Percentiles rank a stretch among this genome's conserved stretches.
Evolutionary conservation across 305 asterid species (phyloP).

Genomic region (Nicotiana rustica): DNA sequence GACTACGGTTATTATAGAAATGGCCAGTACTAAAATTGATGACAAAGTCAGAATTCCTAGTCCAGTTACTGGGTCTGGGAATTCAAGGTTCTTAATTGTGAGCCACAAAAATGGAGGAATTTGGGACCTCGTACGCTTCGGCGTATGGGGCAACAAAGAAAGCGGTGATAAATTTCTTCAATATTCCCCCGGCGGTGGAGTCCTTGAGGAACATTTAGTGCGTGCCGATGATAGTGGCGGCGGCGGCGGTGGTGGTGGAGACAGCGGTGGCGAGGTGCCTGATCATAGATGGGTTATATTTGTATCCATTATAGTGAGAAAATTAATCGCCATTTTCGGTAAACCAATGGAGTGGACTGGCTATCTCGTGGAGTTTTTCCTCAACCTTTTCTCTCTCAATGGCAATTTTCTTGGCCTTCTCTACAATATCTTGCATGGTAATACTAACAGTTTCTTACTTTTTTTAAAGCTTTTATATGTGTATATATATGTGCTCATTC

Average conservation of each 20-base stretch:
- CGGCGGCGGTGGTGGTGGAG: background rate
- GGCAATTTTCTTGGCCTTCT: conserved; percentile 66
- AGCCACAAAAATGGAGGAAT: conserved; percentile 72
- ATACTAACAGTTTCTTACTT: background rate
- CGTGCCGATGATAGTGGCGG: conserved; percentile 35
- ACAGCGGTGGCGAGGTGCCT: conserved; percentile 42
- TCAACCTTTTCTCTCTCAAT: conserved; percentile 79
- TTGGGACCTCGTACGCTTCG: conserved; percentile 64
- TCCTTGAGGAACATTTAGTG: conserved; percentile 31
- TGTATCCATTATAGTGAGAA: conserved; percentile 70
- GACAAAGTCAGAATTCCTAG: conserved; percentile 36
- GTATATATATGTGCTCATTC: background rate
- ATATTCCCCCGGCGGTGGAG: conserved; percentile 42
- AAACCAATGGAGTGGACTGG: conserved; percentile 91
- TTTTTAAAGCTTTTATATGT: no score
- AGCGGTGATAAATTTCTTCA: conserved; percentile 68
- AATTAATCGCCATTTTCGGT: conserved; percentile 60
- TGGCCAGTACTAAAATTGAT: background rate
- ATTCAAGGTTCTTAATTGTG: conserved; percentile 63
- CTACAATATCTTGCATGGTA: conserved; percentile 64
- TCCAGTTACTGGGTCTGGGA: conserved; percentile 31
- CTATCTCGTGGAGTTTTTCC: conserved; percentile 68
- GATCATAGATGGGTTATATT: conserved; percentile 85
- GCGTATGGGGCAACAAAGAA: conserved; percentile 47
- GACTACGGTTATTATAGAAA: background rate